These are phyloP conservation scores for Penicillium italicum DNA, from an alignment of 2,329 filamentous ascomycete genomes.

Conservation along the genomic window DNA sequence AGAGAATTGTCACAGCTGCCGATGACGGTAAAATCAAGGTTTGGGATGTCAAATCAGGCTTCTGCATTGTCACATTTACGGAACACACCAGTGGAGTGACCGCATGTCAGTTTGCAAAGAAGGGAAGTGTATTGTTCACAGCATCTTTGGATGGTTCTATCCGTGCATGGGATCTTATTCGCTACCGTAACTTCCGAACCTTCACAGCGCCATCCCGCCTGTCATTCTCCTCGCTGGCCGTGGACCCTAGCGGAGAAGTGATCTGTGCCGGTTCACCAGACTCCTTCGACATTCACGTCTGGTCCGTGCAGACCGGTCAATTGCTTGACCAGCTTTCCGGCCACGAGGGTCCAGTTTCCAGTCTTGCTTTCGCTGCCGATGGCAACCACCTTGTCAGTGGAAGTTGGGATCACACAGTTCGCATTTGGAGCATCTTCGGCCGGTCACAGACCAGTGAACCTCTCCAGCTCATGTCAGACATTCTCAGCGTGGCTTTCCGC, in stretches of 20 bases:
- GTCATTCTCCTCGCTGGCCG: constrained; percentile 88
- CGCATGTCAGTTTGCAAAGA: constrained; percentile 86
- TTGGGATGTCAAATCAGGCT: constrained; percentile 94
- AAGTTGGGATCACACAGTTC: constrained; percentile 93
- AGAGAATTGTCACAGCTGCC: constrained; percentile 85
- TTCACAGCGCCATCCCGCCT: constrained; percentile 90
- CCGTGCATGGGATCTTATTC: constrained; percentile 90
- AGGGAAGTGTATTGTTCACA: constrained; percentile 93
- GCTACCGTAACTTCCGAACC: constrained; percentile 95
- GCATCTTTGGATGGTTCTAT: constrained; percentile 91
- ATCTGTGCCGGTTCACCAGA: constrained; percentile 93
- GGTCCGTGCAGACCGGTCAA: constrained; percentile 97
- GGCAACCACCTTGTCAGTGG: constrained; percentile 81
- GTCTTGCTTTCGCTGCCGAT: constrained; percentile 82
- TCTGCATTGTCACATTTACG: constrained; percentile 96
- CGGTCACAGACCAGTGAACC: constrained; percentile 94
- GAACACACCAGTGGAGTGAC: constrained; percentile 95
- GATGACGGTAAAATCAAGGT: constrained; percentile 99
- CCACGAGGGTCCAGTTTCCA: constrained; percentile 89
- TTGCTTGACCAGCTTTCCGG: constrained; percentile 85
- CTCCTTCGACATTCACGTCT: constrained; percentile 95
- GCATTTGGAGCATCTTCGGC: constrained; percentile 93
- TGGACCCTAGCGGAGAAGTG: constrained; percentile 96
- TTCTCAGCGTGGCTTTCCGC: constrained; percentile 79
- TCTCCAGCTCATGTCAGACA: constrained; percentile 84